Percentiles rank a stretch among this genome's conserved stretches.
These are phyloP conservation scores for Piloderma croceum DNA, from an alignment of 768 basidiomycete genomes.

Conservation along the genomic window DNA sequence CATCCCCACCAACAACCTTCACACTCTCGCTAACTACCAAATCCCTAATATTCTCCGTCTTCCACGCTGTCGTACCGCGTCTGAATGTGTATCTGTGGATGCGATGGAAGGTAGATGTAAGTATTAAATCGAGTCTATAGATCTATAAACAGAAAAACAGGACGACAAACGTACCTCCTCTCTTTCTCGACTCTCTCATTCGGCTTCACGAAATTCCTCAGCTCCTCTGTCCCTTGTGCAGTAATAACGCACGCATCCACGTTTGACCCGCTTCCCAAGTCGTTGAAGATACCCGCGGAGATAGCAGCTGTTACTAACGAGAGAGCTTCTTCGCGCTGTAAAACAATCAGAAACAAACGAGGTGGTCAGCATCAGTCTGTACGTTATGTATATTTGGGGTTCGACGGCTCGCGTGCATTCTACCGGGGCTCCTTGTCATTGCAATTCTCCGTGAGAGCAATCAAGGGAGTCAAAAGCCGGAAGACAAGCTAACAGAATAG, in stretches of 20 bases:
- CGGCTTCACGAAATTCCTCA: constrained; percentile 90
- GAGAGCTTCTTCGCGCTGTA: constrained; percentile 78
- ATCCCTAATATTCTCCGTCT: constrained; percentile 68
- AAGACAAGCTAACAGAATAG: too few relatives aligned
- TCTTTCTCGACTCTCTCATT: constrained; percentile 81
- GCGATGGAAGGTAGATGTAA: not conserved
- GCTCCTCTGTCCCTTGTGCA: constrained; percentile 79
- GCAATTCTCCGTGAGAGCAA: too few relatives aligned
- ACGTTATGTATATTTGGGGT: too few relatives aligned
- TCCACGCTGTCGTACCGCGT: constrained; percentile 85
- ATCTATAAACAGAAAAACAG: too few relatives aligned
- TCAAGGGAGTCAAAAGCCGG: too few relatives aligned
- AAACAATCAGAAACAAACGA: too few relatives aligned
- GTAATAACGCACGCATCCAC: constrained; percentile 97
- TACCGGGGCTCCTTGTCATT: too few relatives aligned
- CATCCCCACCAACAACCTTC: constrained; percentile 52
- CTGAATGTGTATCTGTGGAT: constrained; percentile 53
- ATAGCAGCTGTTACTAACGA: constrained; percentile 81
- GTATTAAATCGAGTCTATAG: too few relatives aligned
- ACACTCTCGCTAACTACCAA: constrained; percentile 71
- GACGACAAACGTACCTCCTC: constrained; percentile 34
- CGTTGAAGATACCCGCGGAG: constrained; percentile 97
- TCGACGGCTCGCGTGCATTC: too few relatives aligned
- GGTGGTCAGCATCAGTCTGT: too few relatives aligned
- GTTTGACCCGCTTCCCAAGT: constrained; percentile 97